phyloP scores from a whole-genome alignment of 139 green algal species.

The Tetraselmis striata region DNA sequence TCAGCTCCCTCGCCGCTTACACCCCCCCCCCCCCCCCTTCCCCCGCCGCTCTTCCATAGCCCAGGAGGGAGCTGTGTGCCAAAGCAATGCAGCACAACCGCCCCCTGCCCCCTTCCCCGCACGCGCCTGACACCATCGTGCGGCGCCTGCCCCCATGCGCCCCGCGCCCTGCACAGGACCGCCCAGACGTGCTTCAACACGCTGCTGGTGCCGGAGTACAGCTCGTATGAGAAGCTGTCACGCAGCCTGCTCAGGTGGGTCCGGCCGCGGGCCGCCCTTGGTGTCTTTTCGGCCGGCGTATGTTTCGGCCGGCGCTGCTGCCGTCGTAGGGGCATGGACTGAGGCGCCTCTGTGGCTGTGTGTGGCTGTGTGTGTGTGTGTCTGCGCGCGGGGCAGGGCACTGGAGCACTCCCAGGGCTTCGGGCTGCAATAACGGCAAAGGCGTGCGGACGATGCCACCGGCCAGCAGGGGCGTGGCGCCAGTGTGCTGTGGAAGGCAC shows the following conservation, averaged over 20 bases:
- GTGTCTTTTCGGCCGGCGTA: background rate
- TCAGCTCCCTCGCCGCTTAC: too few relatives aligned
- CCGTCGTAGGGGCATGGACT: too few relatives aligned
- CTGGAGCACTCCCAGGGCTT: slow-evolving; percentile 16
- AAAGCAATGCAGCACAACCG: too few relatives aligned
- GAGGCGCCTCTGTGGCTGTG: too few relatives aligned
- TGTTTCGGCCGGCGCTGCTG: background rate
- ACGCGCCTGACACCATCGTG: slow-evolving; percentile 67
- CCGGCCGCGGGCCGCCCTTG: too few relatives aligned
- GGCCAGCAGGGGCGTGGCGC: too few relatives aligned
- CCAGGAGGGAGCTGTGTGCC: too few relatives aligned
- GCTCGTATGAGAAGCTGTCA: slow-evolving; percentile 3
- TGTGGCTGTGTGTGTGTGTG: background rate
- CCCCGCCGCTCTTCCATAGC: too few relatives aligned
- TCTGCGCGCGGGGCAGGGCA: background rate
- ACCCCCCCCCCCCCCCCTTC: background rate
- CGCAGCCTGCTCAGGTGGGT: slow-evolving; percentile 1
- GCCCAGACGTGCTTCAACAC: slow-evolving; percentile 21
- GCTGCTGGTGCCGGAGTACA: slow-evolving; percentile 18
- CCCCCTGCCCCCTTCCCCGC: too few relatives aligned
- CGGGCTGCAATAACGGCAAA: slow-evolving; percentile 14
- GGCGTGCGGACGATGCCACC: too few relatives aligned
- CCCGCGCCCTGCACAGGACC: background rate
- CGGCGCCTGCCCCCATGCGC: too few relatives aligned
- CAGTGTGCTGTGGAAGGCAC: too few relatives aligned